A percentile compares a stretch with the other conserved stretches of the same genome.
Conservation (phyloP, 352 stramenopile genomes). For the Globisporangium heterothallicum region DNA sequence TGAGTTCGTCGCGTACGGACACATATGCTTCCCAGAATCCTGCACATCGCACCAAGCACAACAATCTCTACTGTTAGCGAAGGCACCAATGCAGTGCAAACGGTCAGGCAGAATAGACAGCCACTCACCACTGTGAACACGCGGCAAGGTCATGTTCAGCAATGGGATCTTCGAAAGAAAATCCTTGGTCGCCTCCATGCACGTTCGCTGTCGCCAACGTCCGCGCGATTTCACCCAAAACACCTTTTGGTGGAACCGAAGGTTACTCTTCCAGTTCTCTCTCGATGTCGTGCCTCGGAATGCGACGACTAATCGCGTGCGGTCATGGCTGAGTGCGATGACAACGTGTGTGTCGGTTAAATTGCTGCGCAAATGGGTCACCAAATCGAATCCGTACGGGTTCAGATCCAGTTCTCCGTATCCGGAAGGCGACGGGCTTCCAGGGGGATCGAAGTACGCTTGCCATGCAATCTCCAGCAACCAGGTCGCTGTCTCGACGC, state of each 20-base stretch:
- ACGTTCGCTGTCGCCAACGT: constrained; percentile 41
- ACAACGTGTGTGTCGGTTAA: constrained; percentile 75
- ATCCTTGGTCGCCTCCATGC: constrained; percentile 52
- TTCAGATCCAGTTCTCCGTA: constrained; percentile 74
- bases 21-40: constrained; percentile 85
- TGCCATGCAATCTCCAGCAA: constrained; percentile 82
- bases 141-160: constrained; percentile 79
- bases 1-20: constrained; percentile 70
- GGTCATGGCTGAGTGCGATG: constrained; percentile 42
- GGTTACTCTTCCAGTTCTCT: constrained; percentile 86
- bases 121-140: constrained; percentile 71
- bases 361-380: constrained; percentile 71
- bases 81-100: constrained; percentile 10
- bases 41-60: constrained; percentile 13
- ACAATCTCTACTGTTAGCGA: not conserved
- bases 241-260: constrained; percentile 76
- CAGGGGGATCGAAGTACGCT: constrained; percentile 81
- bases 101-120: not conserved
- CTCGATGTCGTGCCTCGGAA: constrained; percentile 85
- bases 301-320: constrained; percentile 74
- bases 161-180: constrained; percentile 70
- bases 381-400: constrained; percentile 72
- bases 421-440: constrained; percentile 65
- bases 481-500: constrained; percentile 80
- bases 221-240: constrained; percentile 74